These are phyloP conservation scores for Euclidium syriacum DNA, from an alignment of 345 rosid genomes.

Conservation along the genomic window DNA sequence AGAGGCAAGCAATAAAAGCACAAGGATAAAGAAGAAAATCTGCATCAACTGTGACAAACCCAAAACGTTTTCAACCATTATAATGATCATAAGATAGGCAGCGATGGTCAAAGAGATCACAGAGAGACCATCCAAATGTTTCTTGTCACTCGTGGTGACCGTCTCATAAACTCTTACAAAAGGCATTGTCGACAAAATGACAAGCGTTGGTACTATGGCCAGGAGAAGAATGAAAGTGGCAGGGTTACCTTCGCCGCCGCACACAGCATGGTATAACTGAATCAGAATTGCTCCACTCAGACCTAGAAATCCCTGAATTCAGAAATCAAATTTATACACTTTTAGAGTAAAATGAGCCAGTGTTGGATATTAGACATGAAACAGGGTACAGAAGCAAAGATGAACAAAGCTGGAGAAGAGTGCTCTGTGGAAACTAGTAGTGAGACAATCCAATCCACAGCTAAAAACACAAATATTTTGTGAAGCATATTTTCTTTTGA, in stretches of 20 bases:
- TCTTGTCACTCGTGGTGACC: conserved; percentile 46
- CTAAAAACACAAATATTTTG: no score
- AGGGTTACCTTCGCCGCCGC: conserved; percentile 43
- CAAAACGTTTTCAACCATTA: conserved; percentile 48
- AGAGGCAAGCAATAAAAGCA: conserved; percentile 49
- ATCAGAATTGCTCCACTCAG: conserved; percentile 82
- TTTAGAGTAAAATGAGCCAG: neutral
- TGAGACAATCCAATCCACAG: neutral
- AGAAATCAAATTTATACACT: neutral
- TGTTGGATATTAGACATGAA: neutral
- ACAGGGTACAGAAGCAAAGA: neutral
- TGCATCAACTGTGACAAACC: conserved; percentile 46
- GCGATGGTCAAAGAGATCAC: conserved; percentile 51
- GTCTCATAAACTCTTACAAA: conserved; percentile 54
- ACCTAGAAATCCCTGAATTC: conserved; percentile 79
- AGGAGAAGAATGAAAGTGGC: conserved; percentile 66
- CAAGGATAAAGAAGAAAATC: conserved; percentile 36
- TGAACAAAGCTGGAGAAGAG: neutral
- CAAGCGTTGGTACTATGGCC: conserved; percentile 56
- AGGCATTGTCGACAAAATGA: conserved; percentile 57
- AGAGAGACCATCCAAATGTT: conserved; percentile 69
- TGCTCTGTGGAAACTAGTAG: neutral
- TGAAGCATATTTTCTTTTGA: no score
- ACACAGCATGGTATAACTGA: conserved; percentile 51
- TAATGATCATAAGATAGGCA: conserved; percentile 60